Conservation (phyloP, 2,329 filamentous ascomycete genomes). For the Colletotrichum costaricense region DNA sequence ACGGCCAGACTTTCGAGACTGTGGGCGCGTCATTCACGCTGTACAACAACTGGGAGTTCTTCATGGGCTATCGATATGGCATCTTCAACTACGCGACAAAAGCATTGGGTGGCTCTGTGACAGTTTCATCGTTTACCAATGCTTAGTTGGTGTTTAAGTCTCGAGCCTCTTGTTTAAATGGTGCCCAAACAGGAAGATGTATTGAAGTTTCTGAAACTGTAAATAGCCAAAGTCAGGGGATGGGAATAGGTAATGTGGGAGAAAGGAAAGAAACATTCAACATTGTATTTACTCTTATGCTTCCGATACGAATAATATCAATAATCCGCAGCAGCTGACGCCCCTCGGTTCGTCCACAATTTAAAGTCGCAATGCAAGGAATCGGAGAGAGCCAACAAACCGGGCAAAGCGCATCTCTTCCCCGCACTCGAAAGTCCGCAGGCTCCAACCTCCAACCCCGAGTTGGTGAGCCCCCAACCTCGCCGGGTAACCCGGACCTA, state of each 20-base stretch:
- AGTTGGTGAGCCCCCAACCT: background rate
- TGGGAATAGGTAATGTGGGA: too few species aligned
- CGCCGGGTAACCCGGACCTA: conserved; percentile 2
- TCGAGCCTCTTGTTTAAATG: background rate
- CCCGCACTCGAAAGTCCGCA: conserved; percentile 3
- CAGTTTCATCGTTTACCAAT: conserved; percentile 6
- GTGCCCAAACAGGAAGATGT: too few species aligned
- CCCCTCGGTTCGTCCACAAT: background rate
- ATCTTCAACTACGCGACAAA: conserved; percentile 62
- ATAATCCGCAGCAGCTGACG: background rate
- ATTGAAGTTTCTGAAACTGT: too few species aligned
- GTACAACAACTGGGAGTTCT: conserved; percentile 55
- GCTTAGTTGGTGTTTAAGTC: background rate
- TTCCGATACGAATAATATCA: background rate
- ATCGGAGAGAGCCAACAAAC: background rate
- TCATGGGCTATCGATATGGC: conserved; percentile 59
- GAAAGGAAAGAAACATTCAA: too few species aligned
- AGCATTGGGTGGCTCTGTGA: conserved; percentile 36
- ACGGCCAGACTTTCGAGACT: conserved; percentile 50
- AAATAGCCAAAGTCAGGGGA: too few species aligned
- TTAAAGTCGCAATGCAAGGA: background rate
- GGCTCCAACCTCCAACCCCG: background rate
- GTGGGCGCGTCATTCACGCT: conserved; percentile 50
- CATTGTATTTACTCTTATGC: background rate
- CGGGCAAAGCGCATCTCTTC: background rate